Base-by-base conservation (phyloP, 2,329 filamentous ascomycete genomes). In the Coniochaeta pulveracea region DNA sequence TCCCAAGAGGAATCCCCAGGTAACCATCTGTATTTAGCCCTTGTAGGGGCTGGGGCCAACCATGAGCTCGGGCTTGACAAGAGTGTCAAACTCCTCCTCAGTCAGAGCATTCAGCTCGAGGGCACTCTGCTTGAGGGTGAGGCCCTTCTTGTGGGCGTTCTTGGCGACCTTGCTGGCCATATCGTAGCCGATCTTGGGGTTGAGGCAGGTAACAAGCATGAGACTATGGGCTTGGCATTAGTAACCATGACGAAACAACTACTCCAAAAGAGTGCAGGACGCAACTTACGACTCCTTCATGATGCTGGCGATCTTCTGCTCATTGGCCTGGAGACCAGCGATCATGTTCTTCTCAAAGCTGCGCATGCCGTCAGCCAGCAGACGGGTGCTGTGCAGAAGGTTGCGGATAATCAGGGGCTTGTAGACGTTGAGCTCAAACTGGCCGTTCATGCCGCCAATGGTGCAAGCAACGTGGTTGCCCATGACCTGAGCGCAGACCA, bases 351-450 rank as follows among this genome's bases (percentile, higher is more conserved):
- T 83, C 66, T 94, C 85, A 55, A 98, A 96, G 43, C 85, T 93
- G 51, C 72, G 74, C 88, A 96, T 96, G 49, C 83, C 85, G 52
- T 98, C 91, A 22, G 85, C 71, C 36, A 98, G 66, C 40, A 98
- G 77, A 43, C 89, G 77, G 37, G 80, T 70, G 65, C 85, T 94
- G 72, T 96, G 91, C 24, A 98, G 72, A 44, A 96, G 68, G 66
- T 96, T 96, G 60, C 82, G 75, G 61, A 96, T 96, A 56, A 98
- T 73, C 38, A 96, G 75, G 26, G 91, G 91, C 72, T 96, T 96
- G 76, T 94, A 98, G 36, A 96, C 91, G 62, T 96, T 98, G 47
- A 98, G 75, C 64, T 96, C 91, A 49, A 98, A 98, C 66, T 96
- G 93, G 45, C 91, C 91, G 65, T 91, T 93, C 68, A 93, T 93